phyloP scores from a whole-genome alignment of 192 early-diverging fungal genomes.

The Lunasporangiospora selenospora region DNA sequence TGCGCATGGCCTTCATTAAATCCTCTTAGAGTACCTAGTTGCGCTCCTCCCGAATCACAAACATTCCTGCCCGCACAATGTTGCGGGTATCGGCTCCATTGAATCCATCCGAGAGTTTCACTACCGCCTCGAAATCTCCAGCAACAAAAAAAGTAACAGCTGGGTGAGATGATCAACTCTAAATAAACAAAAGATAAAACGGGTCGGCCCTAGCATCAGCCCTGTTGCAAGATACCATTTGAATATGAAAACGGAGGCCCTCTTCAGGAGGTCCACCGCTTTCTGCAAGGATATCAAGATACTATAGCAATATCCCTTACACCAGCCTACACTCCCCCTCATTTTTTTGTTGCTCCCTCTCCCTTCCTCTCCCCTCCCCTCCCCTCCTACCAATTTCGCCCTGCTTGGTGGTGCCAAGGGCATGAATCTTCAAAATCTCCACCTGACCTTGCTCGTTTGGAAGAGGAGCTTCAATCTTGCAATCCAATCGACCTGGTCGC shows the following conservation, averaged over 20 bases:
- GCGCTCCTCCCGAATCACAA: constrained; percentile 98
- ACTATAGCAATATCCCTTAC: too few species aligned
- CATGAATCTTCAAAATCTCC: constrained; percentile 98
- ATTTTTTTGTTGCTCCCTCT: too few species aligned
- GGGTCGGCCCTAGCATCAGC: too few species aligned
- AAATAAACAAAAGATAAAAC: too few species aligned
- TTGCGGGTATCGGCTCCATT: constrained; percentile 99
- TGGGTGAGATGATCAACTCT: not conserved
- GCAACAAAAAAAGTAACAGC: too few species aligned
- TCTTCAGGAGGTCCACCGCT: too few species aligned
- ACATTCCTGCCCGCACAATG: constrained; percentile 99
- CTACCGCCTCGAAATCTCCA: constrained; percentile 94
- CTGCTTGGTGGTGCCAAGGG: constrained; percentile 91
- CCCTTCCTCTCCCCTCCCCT: too few species aligned
- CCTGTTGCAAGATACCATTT: too few species aligned
- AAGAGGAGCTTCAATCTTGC: constrained; percentile 99
- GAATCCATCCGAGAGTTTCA: constrained; percentile 96
- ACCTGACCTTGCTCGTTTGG: constrained; percentile 98
- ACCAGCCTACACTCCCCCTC: too few species aligned
- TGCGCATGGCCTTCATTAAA: constrained; percentile 99
- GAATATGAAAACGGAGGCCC: too few species aligned
- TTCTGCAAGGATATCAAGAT: too few species aligned
- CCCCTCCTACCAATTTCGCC: constrained; percentile 86
- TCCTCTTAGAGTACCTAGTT: constrained; percentile 99
- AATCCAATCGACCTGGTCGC: constrained; percentile 94